These are phyloP conservation scores for Cyclotella baltica DNA, from an alignment of 108 stramenopile genomes.

Conservation along the genomic window DNA sequence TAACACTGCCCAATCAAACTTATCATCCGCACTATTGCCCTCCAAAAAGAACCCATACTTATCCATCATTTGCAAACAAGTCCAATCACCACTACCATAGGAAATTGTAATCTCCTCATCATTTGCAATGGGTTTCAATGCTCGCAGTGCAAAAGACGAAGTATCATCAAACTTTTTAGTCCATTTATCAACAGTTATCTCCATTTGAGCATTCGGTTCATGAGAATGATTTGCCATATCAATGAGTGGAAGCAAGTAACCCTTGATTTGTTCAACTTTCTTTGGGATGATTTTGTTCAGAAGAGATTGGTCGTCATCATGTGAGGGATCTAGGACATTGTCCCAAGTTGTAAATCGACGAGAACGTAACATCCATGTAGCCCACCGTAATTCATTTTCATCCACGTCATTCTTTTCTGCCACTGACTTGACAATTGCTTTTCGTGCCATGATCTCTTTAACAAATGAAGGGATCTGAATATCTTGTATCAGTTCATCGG, in stretches of 20 bases:
- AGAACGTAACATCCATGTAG: slow-evolving; percentile 27
- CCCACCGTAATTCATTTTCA: slow-evolving; percentile 24
- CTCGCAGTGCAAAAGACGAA: slow-evolving; percentile 19
- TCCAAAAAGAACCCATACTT: slow-evolving; percentile 39
- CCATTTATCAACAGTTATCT: slow-evolving; percentile 28
- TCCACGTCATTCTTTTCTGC: slow-evolving; percentile 9
- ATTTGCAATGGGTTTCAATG: slow-evolving; percentile 7
- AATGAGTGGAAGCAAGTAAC: slow-evolving; percentile 24
- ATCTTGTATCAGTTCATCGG: background rate
- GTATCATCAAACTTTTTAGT: slow-evolving; percentile 26
- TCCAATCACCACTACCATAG: slow-evolving; percentile 21
- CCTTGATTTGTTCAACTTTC: slow-evolving; percentile 21
- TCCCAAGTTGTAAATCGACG: slow-evolving; percentile 33
- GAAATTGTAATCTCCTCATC: slow-evolving; percentile 32
- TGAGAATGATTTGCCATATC: slow-evolving; percentile 37
- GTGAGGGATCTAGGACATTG: slow-evolving; percentile 14
- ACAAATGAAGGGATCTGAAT: slow-evolving; percentile 9
- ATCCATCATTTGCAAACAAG: slow-evolving; percentile 28
- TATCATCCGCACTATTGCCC: slow-evolving; percentile 13
- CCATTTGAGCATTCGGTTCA: slow-evolving; percentile 28
- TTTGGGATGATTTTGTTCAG: slow-evolving; percentile 2
- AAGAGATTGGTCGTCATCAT: slow-evolving; percentile 3
- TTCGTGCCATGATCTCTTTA: slow-evolving; percentile 14
- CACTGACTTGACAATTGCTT: slow-evolving; percentile 5
- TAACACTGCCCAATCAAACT: slow-evolving; percentile 17